A percentile compares a stretch with the other conserved stretches of the same genome.
These are phyloP conservation scores for Pichia exigua DNA, from an alignment of 805 yeast species.

Conservation along the genomic window DNA sequence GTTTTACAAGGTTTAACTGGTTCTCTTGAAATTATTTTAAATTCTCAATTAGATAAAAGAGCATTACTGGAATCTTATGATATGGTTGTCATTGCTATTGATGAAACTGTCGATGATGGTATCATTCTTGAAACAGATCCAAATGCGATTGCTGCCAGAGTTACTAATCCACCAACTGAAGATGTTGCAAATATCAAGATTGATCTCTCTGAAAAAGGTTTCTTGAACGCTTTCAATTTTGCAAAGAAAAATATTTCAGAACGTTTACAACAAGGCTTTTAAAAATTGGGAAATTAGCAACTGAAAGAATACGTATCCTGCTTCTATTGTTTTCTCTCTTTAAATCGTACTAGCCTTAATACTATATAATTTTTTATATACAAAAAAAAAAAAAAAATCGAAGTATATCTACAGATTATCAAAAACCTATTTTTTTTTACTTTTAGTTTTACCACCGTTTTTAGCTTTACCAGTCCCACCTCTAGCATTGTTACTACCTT, in stretches of 20 bases:
- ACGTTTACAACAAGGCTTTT: constrained; percentile 34
- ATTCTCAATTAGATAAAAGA: constrained; percentile 65
- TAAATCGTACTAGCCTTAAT: background rate
- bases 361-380: background rate
- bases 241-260: constrained; percentile 62
- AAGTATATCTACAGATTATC: background rate
- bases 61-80: constrained; percentile 79
- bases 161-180: constrained; percentile 74
- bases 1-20: constrained; percentile 73
- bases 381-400: background rate
- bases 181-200: constrained; percentile 54
- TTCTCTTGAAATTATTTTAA: constrained; percentile 69
- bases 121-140: constrained; percentile 87
- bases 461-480: constrained; percentile 11
- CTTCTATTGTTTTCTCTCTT: background rate
- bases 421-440: background rate
- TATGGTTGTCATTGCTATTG: constrained; percentile 75
- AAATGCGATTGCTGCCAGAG: constrained; percentile 79
- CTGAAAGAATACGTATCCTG: background rate
- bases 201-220: constrained; percentile 65
- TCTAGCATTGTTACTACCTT: constrained; percentile 3
- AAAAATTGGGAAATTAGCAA: background rate
- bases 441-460: constrained; percentile 15
- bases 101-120: constrained; percentile 92
- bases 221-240: constrained; percentile 79